These are phyloP conservation scores for Russula abietina DNA, from an alignment of 768 basidiomycete genomes.

Conservation along the genomic window DNA sequence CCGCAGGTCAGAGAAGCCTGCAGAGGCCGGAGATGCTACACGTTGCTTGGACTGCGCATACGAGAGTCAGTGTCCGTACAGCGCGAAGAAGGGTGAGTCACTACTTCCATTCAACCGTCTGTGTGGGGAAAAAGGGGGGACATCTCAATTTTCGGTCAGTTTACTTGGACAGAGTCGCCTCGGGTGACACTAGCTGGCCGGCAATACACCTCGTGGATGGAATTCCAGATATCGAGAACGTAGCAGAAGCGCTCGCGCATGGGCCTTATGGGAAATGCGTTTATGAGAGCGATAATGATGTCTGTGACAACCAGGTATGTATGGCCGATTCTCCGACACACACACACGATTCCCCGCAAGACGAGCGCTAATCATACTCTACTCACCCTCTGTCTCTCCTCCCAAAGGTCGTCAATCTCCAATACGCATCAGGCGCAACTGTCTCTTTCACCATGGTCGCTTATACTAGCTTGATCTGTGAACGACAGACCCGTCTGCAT, in stretches of 20 bases:
- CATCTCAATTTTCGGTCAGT: slow-evolving; percentile 41
- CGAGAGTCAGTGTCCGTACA: slow-evolving; percentile 84
- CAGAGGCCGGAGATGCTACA: slow-evolving; percentile 58
- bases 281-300: slow-evolving; percentile 80
- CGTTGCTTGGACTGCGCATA: too few species aligned
- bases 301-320: slow-evolving; percentile 85
- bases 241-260: slow-evolving; percentile 60
- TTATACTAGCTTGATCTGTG: too few species aligned
- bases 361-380: neutral
- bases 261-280: slow-evolving; percentile 80
- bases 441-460: too few species aligned
- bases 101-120: neutral
- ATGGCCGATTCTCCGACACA: too few species aligned
- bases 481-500: too few species aligned
- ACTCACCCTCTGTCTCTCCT: neutral
- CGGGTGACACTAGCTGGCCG: slow-evolving; percentile 58
- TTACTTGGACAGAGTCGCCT: slow-evolving; percentile 69
- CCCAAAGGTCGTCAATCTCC: too few species aligned
- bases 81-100: slow-evolving; percentile 72
- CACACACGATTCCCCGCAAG: too few species aligned
- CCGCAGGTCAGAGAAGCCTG: slow-evolving; percentile 64
- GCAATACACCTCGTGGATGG: slow-evolving; percentile 66
- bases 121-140: too few species aligned
- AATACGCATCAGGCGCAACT: too few species aligned
- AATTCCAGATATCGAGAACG: slow-evolving; percentile 80